Evolutionary conservation across 2,329 filamentous ascomycete species (phyloP), one percentile per base, ranked within the genome.

Genomic region (Aspergillus thermomutatus): DNA sequence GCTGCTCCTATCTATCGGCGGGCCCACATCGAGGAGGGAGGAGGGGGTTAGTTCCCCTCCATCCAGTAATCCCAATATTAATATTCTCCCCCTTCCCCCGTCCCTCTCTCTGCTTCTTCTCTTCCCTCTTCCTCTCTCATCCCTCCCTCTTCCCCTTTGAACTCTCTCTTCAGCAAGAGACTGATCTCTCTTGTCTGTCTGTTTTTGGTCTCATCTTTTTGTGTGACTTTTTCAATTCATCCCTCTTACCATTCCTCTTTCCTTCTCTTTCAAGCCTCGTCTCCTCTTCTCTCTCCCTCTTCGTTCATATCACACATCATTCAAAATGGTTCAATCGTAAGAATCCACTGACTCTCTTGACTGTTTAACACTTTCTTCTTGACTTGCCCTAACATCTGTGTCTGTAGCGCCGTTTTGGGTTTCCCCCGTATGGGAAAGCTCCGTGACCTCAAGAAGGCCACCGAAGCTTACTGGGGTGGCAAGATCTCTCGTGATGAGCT

Each of bases 371-470:
- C 17, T 7, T 48, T 23, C 28, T 41, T 52, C 46, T 25, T 53
- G 31, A 37, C 31, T 23, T 23, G 21, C 11, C 21, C 52, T 58
- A 46, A 60, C 58, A 59, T 52, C n/a, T 19, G 19, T 9, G 19
- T 28, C 50, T 25, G 40, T 59, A 82, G 79, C 67, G 84, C 94
- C 69, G 85, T 99, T 79, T 89, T 99, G 79, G 94, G 94, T 82
- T 99, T 99, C 87, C 94, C 94, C 79, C 93, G 94, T 76, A 97
- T 97, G 91, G 94, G 94, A 81, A 90, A 86, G 73, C 90, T 95
- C 82, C 92, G 94, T 87, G 94, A 99, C 85, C 87, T 99, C 78
- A 99, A 99, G 89, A 99, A 99, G 88, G 94, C 94, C 75, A 99
- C 92, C 68, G 94, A 99, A 82, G 91, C 93, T 78, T 99, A 88